Evolutionary conservation across 352 stramenopile species (phyloP).

Genomic region (Phytophthora pini): DNA sequence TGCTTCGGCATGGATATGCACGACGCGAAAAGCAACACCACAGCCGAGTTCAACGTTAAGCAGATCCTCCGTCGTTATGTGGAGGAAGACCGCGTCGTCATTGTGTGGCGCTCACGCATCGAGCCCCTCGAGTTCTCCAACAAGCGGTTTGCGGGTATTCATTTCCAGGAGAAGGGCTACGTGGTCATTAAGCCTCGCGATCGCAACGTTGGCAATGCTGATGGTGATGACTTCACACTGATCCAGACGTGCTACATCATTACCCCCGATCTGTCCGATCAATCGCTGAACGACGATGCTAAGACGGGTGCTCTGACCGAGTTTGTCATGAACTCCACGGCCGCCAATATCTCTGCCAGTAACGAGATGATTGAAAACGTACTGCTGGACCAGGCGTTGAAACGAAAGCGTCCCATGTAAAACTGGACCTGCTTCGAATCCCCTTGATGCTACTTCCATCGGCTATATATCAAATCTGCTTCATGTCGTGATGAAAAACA

Average conservation of each 20-base stretch:
- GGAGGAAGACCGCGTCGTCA: slow-evolving; percentile 58
- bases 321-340: slow-evolving; percentile 40
- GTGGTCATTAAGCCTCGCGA: slow-evolving; percentile 39
- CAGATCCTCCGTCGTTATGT: slow-evolving; percentile 40
- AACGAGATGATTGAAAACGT: slow-evolving; percentile 49
- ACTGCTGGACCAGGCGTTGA: slow-evolving; percentile 38
- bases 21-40: slow-evolving; percentile 39
- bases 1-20: slow-evolving; percentile 42
- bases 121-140: slow-evolving; percentile 57
- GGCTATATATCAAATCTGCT: too few species aligned
- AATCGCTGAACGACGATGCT: slow-evolving; percentile 31
- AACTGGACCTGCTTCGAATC: background rate
- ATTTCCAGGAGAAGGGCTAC: slow-evolving; percentile 45
- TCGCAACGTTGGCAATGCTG: slow-evolving; percentile 9
- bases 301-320: slow-evolving; percentile 41
- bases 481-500: background rate
- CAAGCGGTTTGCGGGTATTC: slow-evolving; percentile 44
- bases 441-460: too few species aligned
- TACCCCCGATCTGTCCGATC: slow-evolving; percentile 40
- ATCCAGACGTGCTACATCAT: slow-evolving; percentile 50
- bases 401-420: slow-evolving; percentile 13
- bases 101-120: slow-evolving; percentile 63
- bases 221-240: slow-evolving; percentile 38
- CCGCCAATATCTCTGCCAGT: slow-evolving; percentile 40
- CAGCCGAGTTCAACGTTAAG: slow-evolving; percentile 39